Evolutionary conservation across 768 basidiomycete species (phyloP).

Genomic region (Pulveroboletus ravenelii): DNA sequence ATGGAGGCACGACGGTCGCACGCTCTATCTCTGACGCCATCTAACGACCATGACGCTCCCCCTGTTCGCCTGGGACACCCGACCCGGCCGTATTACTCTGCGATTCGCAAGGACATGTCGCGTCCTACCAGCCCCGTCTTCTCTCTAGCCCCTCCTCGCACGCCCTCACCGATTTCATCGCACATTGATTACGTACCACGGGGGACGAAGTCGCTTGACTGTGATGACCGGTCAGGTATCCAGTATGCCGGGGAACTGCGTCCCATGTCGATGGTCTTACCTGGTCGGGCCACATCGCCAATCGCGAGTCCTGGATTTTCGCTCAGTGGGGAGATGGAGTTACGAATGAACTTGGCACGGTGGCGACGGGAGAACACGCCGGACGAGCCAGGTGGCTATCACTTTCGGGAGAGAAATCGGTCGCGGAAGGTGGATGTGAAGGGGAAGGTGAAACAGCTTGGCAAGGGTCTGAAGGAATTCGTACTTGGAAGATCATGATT

Average conservation of each 20-base stretch:
- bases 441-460: slow-evolving; percentile 26
- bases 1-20: no score
- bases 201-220: slow-evolving; percentile 33
- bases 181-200: slow-evolving; percentile 21
- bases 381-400: slow-evolving; percentile 28
- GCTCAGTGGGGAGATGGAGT: slow-evolving; percentile 55
- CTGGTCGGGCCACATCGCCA: slow-evolving; percentile 17
- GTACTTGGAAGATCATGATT: slow-evolving; percentile 25
- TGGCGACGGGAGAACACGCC: slow-evolving; percentile 30
- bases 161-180: slow-evolving; percentile 25
- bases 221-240: slow-evolving; percentile 17
- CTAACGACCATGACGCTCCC: slow-evolving; percentile 19
- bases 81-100: slow-evolving; percentile 50
- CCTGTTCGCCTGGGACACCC: slow-evolving; percentile 46
- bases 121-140: slow-evolving; percentile 35
- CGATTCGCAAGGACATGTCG: slow-evolving; percentile 46
- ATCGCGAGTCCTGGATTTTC: slow-evolving; percentile 40
- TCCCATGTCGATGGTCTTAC: slow-evolving; percentile 28
- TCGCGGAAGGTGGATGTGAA: slow-evolving; percentile 22
- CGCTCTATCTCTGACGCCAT: slow-evolving; percentile 5
- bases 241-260: slow-evolving; percentile 19
- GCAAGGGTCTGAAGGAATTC: slow-evolving; percentile 30
- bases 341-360: slow-evolving; percentile 50
- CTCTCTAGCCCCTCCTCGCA: slow-evolving; percentile 23
- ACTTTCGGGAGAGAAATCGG: slow-evolving; percentile 26